Evolutionary conservation across 1,284 basidiomycete species (phyloP).

Genomic region (Papiliotrema laurentii): DNA sequence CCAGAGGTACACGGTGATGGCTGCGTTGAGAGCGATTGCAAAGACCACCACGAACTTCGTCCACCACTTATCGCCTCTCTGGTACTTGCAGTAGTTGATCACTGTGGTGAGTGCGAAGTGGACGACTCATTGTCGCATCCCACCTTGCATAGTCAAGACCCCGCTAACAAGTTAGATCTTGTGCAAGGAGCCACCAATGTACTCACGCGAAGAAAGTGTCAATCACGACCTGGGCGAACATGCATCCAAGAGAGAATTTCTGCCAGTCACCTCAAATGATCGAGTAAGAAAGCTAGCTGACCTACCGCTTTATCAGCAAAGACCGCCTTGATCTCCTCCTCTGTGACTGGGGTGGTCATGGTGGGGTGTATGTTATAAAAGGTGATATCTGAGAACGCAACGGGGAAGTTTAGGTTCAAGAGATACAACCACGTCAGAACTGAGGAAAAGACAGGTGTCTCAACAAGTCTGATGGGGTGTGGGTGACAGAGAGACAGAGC

Average conservation of each 20-base stretch:
- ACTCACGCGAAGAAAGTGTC: constrained; percentile 9
- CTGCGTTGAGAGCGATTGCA: constrained; percentile 9
- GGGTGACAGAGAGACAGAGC: too few relatives aligned
- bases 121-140: background rate
- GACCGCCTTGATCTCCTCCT: constrained; percentile 7
- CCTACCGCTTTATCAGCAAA: constrained; percentile 7
- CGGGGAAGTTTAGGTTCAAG: too few relatives aligned
- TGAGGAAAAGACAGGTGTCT: too few relatives aligned
- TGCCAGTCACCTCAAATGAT: background rate
- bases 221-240: constrained; percentile 7
- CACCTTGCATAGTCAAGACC: constrained; percentile 12
- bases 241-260: constrained; percentile 9
- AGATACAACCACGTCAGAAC: too few relatives aligned
- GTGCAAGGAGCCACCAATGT: background rate
- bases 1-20: constrained; percentile 13
- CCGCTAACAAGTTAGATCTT: constrained; percentile 9
- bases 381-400: background rate
- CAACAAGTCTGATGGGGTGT: too few relatives aligned
- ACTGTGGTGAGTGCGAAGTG: background rate
- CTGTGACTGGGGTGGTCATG: constrained; percentile 6
- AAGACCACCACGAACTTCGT: constrained; percentile 11
- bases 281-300: background rate
- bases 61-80: constrained; percentile 9
- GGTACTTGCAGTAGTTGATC: constrained; percentile 10
- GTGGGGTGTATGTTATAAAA: background rate